Evolutionary conservation across 148 eudicot species (phyloP).

Genomic region (Drosera capensis): DNA sequence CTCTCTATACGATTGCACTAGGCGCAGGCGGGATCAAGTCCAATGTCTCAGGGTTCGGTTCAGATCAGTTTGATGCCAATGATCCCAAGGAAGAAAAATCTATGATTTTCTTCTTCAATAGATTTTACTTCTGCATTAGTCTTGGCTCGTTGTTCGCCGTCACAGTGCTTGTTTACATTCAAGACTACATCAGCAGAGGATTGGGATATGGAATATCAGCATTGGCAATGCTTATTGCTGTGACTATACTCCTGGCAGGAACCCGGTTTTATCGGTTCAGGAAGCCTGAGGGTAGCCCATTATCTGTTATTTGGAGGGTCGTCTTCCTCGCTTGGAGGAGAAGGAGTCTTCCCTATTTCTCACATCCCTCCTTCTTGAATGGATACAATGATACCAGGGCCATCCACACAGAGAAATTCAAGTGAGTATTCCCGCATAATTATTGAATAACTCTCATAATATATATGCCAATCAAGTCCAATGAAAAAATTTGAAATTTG

Average conservation of each 20-base stretch:
- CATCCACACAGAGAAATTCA: conserved; percentile 38
- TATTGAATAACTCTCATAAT: not conserved
- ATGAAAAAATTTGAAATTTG: too few species aligned
- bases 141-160: conserved; percentile 77
- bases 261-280: conserved; percentile 48
- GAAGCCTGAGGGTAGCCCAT: conserved; percentile 78
- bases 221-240: conserved; percentile 62
- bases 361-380: conserved; percentile 44
- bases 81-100: conserved; percentile 73
- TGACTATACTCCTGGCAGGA: conserved; percentile 46
- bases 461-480: not conserved
- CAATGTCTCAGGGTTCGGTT: conserved; percentile 89
- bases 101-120: conserved; percentile 84
- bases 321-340: conserved; percentile 58
- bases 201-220: conserved; percentile 95
- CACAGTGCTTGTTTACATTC: conserved; percentile 75
- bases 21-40: conserved; percentile 96
- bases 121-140: conserved; percentile 84
- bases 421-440: conserved; percentile 19
- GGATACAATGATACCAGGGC: conserved; percentile 40
- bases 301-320: conserved; percentile 80
- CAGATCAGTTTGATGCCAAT: conserved; percentile 73
- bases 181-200: conserved; percentile 79
- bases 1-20: conserved; percentile 77
- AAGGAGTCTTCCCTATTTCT: conserved; percentile 43